Evolutionary conservation across 176 grass and related monocot genomes (phyloP).

Genomic region (Chloris gayana): DNA sequence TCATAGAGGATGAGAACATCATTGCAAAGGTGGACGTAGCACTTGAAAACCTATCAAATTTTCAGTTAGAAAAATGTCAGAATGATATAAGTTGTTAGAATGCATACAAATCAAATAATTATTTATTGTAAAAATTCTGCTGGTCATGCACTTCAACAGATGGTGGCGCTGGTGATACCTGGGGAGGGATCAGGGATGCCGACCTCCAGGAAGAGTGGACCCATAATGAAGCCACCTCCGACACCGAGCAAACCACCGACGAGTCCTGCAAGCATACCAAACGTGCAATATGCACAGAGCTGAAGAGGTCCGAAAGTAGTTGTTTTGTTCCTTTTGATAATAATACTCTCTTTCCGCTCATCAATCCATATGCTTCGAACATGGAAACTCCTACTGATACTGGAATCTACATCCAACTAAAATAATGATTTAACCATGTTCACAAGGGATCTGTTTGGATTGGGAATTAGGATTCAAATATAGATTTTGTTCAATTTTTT

Average conservation of each 20-base stretch:
- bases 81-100: too few species aligned
- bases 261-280: conserved; percentile 61
- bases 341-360: conserved; percentile 58
- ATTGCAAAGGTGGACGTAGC: conserved; percentile 86
- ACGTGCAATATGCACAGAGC: conserved; percentile 51
- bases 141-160: too few species aligned
- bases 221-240: conserved; percentile 88
- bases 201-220: conserved; percentile 79
- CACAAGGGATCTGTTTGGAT: too few species aligned
- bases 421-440: neutral
- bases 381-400: conserved; percentile 54
- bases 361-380: conserved; percentile 63
- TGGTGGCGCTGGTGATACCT: conserved; percentile 52
- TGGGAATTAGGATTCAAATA: neutral
- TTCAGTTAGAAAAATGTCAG: too few species aligned
- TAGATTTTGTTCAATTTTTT: neutral
- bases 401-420: conserved; percentile 51
- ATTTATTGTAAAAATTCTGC: too few species aligned
- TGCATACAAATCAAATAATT: too few species aligned
- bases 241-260: conserved; percentile 69
- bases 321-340: conserved; percentile 55
- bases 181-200: conserved; percentile 71
- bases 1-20: conserved; percentile 93
- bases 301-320: conserved; percentile 45
- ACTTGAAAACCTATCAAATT: conserved; percentile 63